Evolutionary conservation across 78 protist species (phyloP).

Genomic region (Dictyostelium firmibasis): DNA sequence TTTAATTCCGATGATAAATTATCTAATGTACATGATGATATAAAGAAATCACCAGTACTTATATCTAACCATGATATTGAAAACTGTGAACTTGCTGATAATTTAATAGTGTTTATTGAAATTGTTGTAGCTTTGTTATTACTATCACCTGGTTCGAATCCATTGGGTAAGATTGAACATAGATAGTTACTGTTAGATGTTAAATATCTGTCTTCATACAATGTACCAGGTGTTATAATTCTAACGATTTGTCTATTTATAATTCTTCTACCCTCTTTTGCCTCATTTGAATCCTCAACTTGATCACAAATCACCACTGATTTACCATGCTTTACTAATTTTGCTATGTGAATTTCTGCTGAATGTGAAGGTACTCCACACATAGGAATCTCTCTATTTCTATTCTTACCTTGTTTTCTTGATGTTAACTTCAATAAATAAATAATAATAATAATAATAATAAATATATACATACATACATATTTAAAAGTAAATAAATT

Average conservation of each 20-base stretch:
- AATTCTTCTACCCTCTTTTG: neutral
- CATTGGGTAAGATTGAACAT: neutral
- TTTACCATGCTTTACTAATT: conserved; percentile 39
- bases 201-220: conserved; percentile 43
- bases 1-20: conserved; percentile 13
- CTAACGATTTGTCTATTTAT: conserved; percentile 35
- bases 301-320: conserved; percentile 71
- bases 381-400: conserved; percentile 31
- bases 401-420: conserved; percentile 10
- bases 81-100: neutral
- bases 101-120: no score
- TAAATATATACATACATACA: neutral
- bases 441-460: neutral
- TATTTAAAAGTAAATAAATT: no score
- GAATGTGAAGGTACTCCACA: conserved; percentile 73
- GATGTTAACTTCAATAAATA: conserved; percentile 29
- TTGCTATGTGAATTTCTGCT: conserved; percentile 10
- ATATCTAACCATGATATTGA: conserved; percentile 68
- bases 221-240: conserved; percentile 66
- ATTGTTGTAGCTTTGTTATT: no score
- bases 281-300: conserved; percentile 15
- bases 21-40: conserved; percentile 27
- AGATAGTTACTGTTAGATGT: conserved; percentile 30
- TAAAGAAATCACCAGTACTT: conserved; percentile 58
- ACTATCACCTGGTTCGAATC: neutral